A percentile compares a stretch with the other conserved stretches of the same genome.
Evolutionary conservation across 1,284 basidiomycete species (phyloP).

Genomic region (Pascua guehoae): DNA sequence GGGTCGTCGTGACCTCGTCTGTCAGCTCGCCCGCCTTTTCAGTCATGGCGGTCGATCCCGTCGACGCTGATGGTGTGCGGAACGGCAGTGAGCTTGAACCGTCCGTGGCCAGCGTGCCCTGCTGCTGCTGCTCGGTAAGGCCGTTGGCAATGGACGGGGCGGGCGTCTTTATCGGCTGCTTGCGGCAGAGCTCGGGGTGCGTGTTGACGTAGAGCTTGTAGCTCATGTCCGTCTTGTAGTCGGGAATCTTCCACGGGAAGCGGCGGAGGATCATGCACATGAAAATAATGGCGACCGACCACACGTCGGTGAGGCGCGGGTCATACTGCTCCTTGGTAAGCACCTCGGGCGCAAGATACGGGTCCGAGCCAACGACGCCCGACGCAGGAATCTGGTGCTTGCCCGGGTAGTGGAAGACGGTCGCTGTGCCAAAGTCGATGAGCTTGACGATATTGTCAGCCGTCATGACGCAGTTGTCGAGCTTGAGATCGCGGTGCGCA

Average conservation of each 20-base stretch:
- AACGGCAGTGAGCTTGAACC: slow-evolving; percentile 42
- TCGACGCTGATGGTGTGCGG: slow-evolving; percentile 31
- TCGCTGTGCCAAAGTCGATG: slow-evolving; percentile 99
- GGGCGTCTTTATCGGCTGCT: slow-evolving; percentile 41
- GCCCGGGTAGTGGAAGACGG: slow-evolving; percentile 97
- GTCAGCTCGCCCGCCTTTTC: not conserved
- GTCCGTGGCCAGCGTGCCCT: slow-evolving; percentile 26
- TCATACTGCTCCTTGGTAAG: slow-evolving; percentile 76
- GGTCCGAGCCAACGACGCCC: slow-evolving; percentile 95
- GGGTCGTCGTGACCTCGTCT: slow-evolving; percentile 3
- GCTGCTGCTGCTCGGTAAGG: slow-evolving; percentile 8
- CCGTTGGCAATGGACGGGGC: slow-evolving; percentile 40
- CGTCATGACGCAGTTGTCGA: slow-evolving; percentile 99
- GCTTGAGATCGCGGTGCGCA: slow-evolving; percentile 96
- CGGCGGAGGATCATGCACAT: slow-evolving; percentile 98
- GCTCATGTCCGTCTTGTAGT: slow-evolving; percentile 85
- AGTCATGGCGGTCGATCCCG: slow-evolving; percentile 29
- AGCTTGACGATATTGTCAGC: slow-evolving; percentile 90
- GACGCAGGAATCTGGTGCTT: slow-evolving; percentile 74
- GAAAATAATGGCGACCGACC: slow-evolving; percentile 98
- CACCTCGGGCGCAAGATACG: slow-evolving; percentile 98
- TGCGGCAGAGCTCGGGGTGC: slow-evolving; percentile 75
- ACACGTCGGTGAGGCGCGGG: slow-evolving; percentile 95
- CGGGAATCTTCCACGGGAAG: slow-evolving; percentile 99
- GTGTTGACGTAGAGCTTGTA: slow-evolving; percentile 89